Base-by-base conservation (phyloP, 2,329 filamentous ascomycete genomes). In the Botryotinia calthae region DNA sequence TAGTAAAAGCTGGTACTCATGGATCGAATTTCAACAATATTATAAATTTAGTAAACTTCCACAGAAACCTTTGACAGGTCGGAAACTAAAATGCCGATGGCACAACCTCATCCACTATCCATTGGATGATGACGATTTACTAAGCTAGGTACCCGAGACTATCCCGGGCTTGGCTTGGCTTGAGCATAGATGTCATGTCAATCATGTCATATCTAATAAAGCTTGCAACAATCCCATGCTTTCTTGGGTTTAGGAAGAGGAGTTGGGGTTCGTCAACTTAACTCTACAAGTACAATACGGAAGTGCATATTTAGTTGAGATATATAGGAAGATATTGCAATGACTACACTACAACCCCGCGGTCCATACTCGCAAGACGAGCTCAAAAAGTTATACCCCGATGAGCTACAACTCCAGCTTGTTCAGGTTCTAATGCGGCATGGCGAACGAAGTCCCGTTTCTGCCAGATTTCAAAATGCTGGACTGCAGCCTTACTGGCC, bases 391-490 rank as follows among this genome's bases (percentile, higher is more conserved):
- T 90, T 98, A 73, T 99, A 98, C 84, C 96, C 96, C 1, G 83
- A 89, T 72, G 85, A 87, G 62, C 86, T 99, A 73, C 88, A 95
- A 81, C 89, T 99, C 51, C 92, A 96, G 81, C 89, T 96, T 74
- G 96, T 98, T 67, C 96, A 99, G 84, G 87, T 98, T 78, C 88
- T 94, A 75, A 87, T 94, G 79, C 90, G 92, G 73, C 92, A 95
- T 83, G 92, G 92, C 83, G 89, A 91, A 84, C 91, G 95, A 73
- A 95, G 91, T 12, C 95, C 95, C 42, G 93, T 98, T 42, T 92
- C 90, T 73, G 87, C 93, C n/a, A 91, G 96, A 56, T 98, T 99
- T 82, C 88, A 93, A 80, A 96, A 95, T 83, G 88, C 88, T 65
- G 89, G 89, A 18, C 85, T 91, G n/a, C 81, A 84, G 61, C 81